Percentiles rank a stretch among this genome's conserved stretches.
phyloP scores from a whole-genome alignment of 2,329 filamentous ascomycete genomes.

The Verticillium nonalfalfae region DNA sequence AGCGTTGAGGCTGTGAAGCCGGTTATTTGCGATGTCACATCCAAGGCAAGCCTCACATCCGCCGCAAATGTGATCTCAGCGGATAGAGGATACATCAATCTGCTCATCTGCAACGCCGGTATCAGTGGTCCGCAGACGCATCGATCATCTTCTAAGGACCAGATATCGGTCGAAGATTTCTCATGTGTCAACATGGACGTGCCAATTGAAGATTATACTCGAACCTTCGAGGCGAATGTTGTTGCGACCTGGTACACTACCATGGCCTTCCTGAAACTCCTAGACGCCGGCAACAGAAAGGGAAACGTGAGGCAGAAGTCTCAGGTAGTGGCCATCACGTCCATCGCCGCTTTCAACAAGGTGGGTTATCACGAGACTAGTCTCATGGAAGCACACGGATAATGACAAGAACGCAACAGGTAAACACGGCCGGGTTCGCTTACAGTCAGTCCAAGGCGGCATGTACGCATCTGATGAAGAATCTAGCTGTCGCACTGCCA shows the following conservation, averaged over 20 bases:
- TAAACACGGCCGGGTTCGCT: conserved; percentile 62
- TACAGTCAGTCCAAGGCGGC: conserved; percentile 75
- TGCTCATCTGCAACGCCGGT: conserved; percentile 58
- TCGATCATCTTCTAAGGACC: not conserved
- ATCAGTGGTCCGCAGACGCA: conserved; percentile 49
- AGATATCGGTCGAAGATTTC: not conserved
- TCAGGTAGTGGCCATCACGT: conserved; percentile 64
- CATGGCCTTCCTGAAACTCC: conserved; percentile 52
- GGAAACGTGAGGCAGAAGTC: conserved; percentile 47
- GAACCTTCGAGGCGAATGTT: conserved; percentile 55
- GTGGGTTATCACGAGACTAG: conserved; percentile 26
- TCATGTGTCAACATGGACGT: conserved; percentile 19
- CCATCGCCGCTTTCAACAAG: conserved; percentile 68
- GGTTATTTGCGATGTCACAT: conserved; percentile 31
- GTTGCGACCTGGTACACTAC: conserved; percentile 31
- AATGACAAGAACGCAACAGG: not conserved
- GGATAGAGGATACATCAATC: conserved; percentile 54
- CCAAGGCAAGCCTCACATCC: conserved; percentile 42
- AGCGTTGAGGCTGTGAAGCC: conserved; percentile 19
- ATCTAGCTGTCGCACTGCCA: conserved; percentile 58
- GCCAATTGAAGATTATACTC: conserved; percentile 46
- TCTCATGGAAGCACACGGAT: not conserved
- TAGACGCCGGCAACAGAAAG: conserved; percentile 47
- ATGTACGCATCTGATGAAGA: conserved; percentile 64
- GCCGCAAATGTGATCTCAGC: conserved; percentile 50